These are phyloP conservation scores for Claviceps purpurea DNA, from an alignment of 2,329 filamentous ascomycete genomes.

Conservation along the genomic window DNA sequence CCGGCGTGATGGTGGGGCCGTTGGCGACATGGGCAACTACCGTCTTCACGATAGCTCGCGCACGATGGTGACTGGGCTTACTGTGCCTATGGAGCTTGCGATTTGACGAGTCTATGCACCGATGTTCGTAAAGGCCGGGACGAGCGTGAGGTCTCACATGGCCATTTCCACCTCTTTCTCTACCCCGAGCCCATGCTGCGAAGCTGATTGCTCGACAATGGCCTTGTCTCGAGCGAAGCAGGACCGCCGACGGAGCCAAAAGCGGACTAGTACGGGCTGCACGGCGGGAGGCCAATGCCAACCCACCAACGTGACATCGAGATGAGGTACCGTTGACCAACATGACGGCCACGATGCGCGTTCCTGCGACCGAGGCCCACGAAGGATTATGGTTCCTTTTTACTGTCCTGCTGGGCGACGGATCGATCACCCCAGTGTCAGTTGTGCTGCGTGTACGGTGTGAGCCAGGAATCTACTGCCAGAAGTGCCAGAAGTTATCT, in stretches of 20 bases:
- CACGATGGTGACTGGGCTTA: constrained; percentile 18
- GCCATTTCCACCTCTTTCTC: constrained; percentile 20
- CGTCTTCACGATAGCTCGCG: constrained; percentile 25
- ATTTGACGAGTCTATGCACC: constrained; percentile 30
- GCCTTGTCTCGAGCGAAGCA: constrained; percentile 4
- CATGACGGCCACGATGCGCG: constrained; percentile 1
- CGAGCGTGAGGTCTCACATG: constrained; percentile 29
- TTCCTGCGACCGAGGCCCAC: background rate
- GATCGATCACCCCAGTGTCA: background rate
- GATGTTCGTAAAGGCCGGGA: constrained; percentile 33
- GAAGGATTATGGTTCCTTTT: background rate
- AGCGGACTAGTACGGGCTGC: constrained; percentile 1
- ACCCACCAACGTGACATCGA: background rate
- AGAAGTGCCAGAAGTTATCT: background rate
- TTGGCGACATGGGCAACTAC: constrained; percentile 23
- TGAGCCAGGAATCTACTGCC: background rate
- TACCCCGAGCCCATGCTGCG: constrained; percentile 32
- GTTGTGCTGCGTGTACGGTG: background rate
- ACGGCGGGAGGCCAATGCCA: constrained; percentile 1
- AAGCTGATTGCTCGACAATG: constrained; percentile 33
- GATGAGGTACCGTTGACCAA: background rate
- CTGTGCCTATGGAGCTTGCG: constrained; percentile 34
- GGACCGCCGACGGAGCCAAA: background rate
- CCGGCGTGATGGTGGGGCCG: constrained; percentile 19
- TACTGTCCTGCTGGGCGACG: constrained; percentile 1